phyloP scores from a whole-genome alignment of 2,329 filamentous ascomycete genomes.

The Monilinia fructigena region DNA sequence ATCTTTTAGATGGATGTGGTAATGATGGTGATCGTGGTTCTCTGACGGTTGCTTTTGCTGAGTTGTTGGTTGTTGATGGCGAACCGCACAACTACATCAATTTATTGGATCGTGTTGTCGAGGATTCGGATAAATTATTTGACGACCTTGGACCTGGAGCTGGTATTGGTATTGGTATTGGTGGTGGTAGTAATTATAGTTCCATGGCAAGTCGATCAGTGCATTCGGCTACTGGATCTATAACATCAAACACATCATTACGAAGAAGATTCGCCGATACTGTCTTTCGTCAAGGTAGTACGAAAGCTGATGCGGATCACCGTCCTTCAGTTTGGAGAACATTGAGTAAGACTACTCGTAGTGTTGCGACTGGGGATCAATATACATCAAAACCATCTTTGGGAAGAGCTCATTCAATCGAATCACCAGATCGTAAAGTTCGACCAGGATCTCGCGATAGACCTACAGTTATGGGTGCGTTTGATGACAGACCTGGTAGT shows the following conservation, averaged over 20 bases:
- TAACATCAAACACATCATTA: conserved; percentile 84
- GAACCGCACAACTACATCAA: conserved; percentile 83
- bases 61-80: conserved; percentile 76
- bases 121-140: conserved; percentile 87
- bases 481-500: conserved; percentile 61
- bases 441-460: conserved; percentile 59
- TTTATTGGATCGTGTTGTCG: conserved; percentile 80
- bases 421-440: conserved; percentile 52
- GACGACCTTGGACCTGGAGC: conserved; percentile 53
- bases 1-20: conserved; percentile 82
- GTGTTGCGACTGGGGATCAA: conserved; percentile 57
- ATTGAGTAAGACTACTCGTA: conserved; percentile 76
- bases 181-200: conserved; percentile 31
- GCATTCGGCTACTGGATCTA: conserved; percentile 57
- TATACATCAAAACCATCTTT: conserved; percentile 63
- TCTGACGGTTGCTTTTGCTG: conserved; percentile 83
- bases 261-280: conserved; percentile 77
- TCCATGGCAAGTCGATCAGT: conserved; percentile 37
- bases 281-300: conserved; percentile 76
- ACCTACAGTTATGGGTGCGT: conserved; percentile 60
- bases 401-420: conserved; percentile 73
- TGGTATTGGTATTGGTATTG: conserved; percentile 27
- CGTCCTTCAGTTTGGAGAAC: conserved; percentile 80
- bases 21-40: conserved; percentile 90
- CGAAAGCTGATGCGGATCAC: conserved; percentile 64